Evolutionary conservation across 495 filamentous ascomycete species (phyloP), one percentile per base, ranked within the genome.

Genomic region (Beverwykella pulmonaria): DNA sequence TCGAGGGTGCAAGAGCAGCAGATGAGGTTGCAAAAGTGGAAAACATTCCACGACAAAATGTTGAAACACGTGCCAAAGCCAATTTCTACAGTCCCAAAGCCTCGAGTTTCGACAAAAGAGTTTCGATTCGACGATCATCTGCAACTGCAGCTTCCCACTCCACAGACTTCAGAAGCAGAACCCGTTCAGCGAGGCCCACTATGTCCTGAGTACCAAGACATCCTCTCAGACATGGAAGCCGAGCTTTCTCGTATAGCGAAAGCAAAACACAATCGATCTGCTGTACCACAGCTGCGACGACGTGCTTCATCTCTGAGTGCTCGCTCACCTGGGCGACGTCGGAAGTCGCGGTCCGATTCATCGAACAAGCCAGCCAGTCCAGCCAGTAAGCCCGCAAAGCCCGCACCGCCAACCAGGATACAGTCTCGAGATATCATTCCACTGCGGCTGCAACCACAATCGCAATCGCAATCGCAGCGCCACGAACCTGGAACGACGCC

Each of bases 1-100:
- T 82, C 86, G 54, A 83, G 88, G 25, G 81, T 90, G 15, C 73
- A 79, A 48, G 75, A 81, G 5, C 90, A 94, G 69, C 76, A 84
- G 44, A 71, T 78, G 53, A 83, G 91, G 29, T 69, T 97, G 39
- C 79, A 82, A 57, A 84, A 81, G 73, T 95, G 91, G 92, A 82
- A 88, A 68, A 80, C 81, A n/a, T 91, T 90, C 67, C 83, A 85
- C 26, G 78, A 80, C 71, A 71, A 77, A 55, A 36, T 82, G 70
- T 73, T 57, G 69, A 26, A 79, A 74, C 19, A 58, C 60, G 9
- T 67, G 50, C 5, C 39, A 48, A 73, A 25, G 22, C 53, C 2
- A 73, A 72, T 29, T 19, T 19, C 63, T 12, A 2, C 20, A 14
- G 53, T 20, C 12, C 29, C 54, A 15, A 56, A 57, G 48, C 5